Base-by-base conservation (phyloP, 805 yeast species). In the Monosporozyma aerobia region DNA sequence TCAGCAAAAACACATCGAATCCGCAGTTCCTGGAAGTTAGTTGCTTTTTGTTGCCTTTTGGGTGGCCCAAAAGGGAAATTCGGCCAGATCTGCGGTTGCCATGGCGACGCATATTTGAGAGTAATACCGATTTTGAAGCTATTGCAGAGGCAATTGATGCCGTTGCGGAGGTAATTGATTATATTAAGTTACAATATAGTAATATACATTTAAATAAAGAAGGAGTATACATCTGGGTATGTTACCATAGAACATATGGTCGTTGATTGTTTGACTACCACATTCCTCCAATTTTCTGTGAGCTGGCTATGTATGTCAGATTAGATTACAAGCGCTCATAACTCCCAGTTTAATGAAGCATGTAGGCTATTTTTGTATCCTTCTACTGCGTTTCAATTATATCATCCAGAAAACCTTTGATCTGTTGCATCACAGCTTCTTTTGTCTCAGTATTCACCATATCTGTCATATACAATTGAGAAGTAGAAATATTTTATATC, bases 401-500 rank as follows among this genome's bases (percentile, higher is more conserved):
- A 16, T 70, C 70, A 49, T 83, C 82, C 50, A 85, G 72, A 57
- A 84, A 84, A 25, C 71, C 75, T 64, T 74, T 75, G 44, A 89
- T 81, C 64, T 78, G 78, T 30, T 72, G 70, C 56, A 87, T 65
- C 6, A 83, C 73, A 33, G 80, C 86, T 5, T 77, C 71, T 62
- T 79, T 83, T 11, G 89, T 83, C 4, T 73, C 71, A 8, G 76
- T 80, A 1, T 95, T 89, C 1, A 89, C 89, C 77, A 82, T 71
- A 1, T 70, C 78, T 62, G 8, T 43, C 3, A 19, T 43, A 13
- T 13, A 43, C 3, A 25, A 27, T 23, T 23, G 16, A 43, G 11
- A 25, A 11, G 3, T 16, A 3, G 25, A 25, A 5, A 19, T 19
- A 39, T 19, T 5, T 16, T 16, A 39, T 39, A 39, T 16, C 43